Base-by-base conservation (phyloP, 192 early-diverging fungal species). In the Backusella liffmaniae region DNA sequence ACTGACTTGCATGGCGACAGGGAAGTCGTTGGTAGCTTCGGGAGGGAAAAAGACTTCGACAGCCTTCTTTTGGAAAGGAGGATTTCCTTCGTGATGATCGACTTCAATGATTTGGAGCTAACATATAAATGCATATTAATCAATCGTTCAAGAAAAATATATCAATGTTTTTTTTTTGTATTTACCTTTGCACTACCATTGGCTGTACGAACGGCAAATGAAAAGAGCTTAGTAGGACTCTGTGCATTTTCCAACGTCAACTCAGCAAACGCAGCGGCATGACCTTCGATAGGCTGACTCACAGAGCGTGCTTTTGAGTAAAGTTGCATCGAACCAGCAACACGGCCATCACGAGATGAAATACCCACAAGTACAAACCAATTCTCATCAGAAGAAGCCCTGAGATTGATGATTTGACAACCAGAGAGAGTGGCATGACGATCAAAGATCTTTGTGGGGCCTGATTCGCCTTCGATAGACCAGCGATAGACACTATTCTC, bases 361-460 rank as follows among this genome's bases (percentile, higher is more conserved):
- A 99, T 99, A 46, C 98, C 97, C 67, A 98, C 90, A 30, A 99
- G 86, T 30, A 96, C 85, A 89, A 96, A 90, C 98, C 98, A 99
- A 79, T 95, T 98, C 82, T 91, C 93, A 75, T 95, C 95, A 53
- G 90, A 86, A 79, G 95, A 95, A 66, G 96, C 90, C 35, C 92
- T 90, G 85, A 98, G 98, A 88, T 96, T 96, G 84, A 99, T 98
- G 77, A 99, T 96, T 85, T 99, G 98, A 66, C 91, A 88, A 73
- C 92, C 94, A 51, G 76, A 86, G 66, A 99, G 87, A 75, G 80
- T 94, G 16, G 87, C 82, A 79, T 98, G 93, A 30, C 97, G 90
- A 70, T 98, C 98, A 90, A 99, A 99, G 81, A 97, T 88, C 85
- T 98, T 97, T 36, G 83, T 78, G 6, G 96, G 97, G 37, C 84